These are phyloP conservation scores for Chaetomiaceae sp. DNA, from an alignment of 2,329 filamentous ascomycete genomes.

Conservation along the genomic window DNA sequence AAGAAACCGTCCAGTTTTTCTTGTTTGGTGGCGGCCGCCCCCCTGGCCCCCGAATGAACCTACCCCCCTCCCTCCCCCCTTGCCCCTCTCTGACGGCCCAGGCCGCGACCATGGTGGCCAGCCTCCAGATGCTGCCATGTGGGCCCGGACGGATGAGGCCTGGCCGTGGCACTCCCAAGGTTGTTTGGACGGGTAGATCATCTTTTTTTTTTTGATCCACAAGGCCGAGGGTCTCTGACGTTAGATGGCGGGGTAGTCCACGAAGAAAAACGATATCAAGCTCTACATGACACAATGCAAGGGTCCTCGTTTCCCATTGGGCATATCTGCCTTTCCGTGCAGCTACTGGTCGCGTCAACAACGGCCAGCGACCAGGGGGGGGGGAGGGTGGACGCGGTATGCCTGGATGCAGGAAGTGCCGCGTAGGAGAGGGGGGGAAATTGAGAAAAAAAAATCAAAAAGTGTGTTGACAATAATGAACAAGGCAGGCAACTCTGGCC, in stretches of 20 bases:
- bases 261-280: background rate
- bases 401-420: slow-evolving; percentile 17
- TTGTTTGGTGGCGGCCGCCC: slow-evolving; percentile 20
- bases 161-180: slow-evolving; percentile 17
- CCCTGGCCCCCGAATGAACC: background rate
- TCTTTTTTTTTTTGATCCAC: slow-evolving; percentile 12
- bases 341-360: slow-evolving; percentile 18
- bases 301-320: background rate
- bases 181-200: slow-evolving; percentile 23
- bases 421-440: background rate
- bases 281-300: background rate
- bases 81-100: slow-evolving; percentile 12
- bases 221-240: slow-evolving; percentile 2
- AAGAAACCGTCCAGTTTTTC: slow-evolving; percentile 15
- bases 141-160: slow-evolving; percentile 23
- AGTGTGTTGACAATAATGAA: background rate
- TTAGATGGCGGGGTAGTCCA: slow-evolving; percentile 13
- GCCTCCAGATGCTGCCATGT: slow-evolving; percentile 25
- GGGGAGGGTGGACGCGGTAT: slow-evolving; percentile 6
- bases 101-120: slow-evolving; percentile 23
- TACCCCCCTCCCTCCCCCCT: slow-evolving; percentile 1
- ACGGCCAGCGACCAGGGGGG: slow-evolving; percentile 11
- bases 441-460: slow-evolving; percentile 2
- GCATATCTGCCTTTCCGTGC: slow-evolving; percentile 4
- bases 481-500: background rate